Base-by-base conservation (phyloP, 108 stramenopile species). In the Discostella pseudostelligera region DNA sequence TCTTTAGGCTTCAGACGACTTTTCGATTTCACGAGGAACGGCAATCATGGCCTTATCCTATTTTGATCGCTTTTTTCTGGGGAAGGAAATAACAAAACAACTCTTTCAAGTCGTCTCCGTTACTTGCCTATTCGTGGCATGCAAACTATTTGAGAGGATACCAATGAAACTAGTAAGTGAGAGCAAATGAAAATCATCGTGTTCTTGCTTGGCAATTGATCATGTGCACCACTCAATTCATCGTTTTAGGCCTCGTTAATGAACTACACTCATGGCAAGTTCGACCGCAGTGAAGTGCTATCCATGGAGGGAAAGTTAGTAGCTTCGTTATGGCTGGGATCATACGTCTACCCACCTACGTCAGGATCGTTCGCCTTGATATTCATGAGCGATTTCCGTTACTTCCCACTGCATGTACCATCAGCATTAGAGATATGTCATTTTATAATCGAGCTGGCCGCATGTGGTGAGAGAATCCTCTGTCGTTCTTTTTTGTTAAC, bases 371-470 rank as follows among this genome's bases (percentile, higher is more conserved):
- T 76, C 46, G 35, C 40, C 26, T 21, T 58, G 13, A 50, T 76
- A 8, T 56, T 68, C 17, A 39, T 76, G 62, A 62, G 56, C 25
- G 62, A 62, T 39, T 57, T 68, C 14, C 25, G 56, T 2, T 21
- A 46, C 24, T 19, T 36, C 14, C 11, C 22, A 3, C 39, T 54
- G 35, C n/a, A 37, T 5, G 39, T 68, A 16, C 10, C 66, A 36
- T 4, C 20, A 1, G 45, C 67, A 10, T 42, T 69, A n/a, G 74
- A 76, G 16, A 50, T 20, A 17, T 62, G 42, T 19, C 74, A 68
- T 49, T 76, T 76, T 61, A 47, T 76, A 54, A 76, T 68, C 14
- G 65, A 76, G 47, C 16, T 76, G 20, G 61, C 74, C 4, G 59
- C 62, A 26, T 76, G 74, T 19, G 74, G 58, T 53, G 17, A 45